Evolutionary conservation across 371 early-diverging fungal species (phyloP), one percentile per base, ranked within the genome.

Genomic region (Polyrhizophydium stewartii): DNA sequence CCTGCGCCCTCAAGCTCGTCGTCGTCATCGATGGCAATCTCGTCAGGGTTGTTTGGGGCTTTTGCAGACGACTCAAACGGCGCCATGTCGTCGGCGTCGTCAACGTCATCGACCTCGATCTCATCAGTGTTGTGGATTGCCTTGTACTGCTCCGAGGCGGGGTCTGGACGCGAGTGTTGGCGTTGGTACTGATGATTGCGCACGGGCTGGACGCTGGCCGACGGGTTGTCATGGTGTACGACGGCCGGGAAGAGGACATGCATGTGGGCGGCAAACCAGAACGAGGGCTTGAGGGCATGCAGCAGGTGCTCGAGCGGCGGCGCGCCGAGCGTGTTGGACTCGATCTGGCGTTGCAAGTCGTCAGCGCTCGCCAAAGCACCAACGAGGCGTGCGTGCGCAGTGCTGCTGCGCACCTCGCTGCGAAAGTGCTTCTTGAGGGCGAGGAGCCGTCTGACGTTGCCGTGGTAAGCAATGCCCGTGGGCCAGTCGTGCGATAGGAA

Each of bases 401-500:
- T 28, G 28, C 16, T 0, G 28, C 19, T 51, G 58, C 59, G 62
- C 70, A 91, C 89, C 76, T 97, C 97, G 7, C 70, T 58, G 25
- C 41, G 64, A 59, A 97, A 89, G 61, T 76, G 89, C 12, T 78
- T 78, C 62, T 97, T 97, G 5, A 37, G 63, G 1, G 70, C 61
- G 25, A 94, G 62, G 45, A 98, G 77, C 37, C 49, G 40, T 0
- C 71, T 49, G 0, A 81, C 59, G 72, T 97, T 76, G 1, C 98
- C 98, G 72, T 87, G 86, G 25, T 78, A 69, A 52, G 91, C 89
- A 30, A 97, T 89, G 3, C 87, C 86, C 27, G 79, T 75, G 0
- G 99, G 99, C 99, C 99, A 98, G 71, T 98, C 99, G 67, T 98
- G 99, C 7, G 94, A 92, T 1, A 96, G 58, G 55, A 97, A 89